phyloP scores from a whole-genome alignment of 495 filamentous ascomycete species.

The Trichocladium antarcticum region DNA sequence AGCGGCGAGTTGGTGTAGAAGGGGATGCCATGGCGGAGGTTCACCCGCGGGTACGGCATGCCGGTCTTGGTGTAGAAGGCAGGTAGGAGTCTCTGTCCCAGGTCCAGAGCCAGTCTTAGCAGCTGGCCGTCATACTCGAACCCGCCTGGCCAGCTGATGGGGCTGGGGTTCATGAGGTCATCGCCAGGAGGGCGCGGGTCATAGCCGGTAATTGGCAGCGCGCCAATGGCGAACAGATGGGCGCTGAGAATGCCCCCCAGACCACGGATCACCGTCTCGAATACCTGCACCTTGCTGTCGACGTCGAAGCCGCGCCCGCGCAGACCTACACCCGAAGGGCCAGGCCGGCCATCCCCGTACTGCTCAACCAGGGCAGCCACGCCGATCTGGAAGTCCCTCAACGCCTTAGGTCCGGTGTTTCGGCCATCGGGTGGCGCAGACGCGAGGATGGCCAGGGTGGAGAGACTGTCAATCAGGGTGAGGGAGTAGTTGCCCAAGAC shows the following conservation, averaged over 20 bases:
- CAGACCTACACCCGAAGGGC: conserved; percentile 57
- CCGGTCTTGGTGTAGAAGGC: conserved; percentile 84
- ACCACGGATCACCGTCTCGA: conserved; percentile 92
- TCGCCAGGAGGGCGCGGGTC: conserved; percentile 33
- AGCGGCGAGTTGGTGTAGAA: conserved; percentile 77
- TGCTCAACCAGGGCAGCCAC: conserved; percentile 66
- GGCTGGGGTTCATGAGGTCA: conserved; percentile 32
- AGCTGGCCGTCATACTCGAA: conserved; percentile 88
- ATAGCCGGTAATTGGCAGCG: conserved; percentile 75
- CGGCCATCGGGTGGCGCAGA: conserved; percentile 46
- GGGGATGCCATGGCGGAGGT: conserved; percentile 80
- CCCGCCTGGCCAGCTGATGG: conserved; percentile 60
- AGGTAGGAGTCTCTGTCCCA: conserved; percentile 72
- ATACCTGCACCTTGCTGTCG: conserved; percentile 96
- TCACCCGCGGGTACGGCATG: conserved; percentile 88
- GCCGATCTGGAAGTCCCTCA: conserved; percentile 69
- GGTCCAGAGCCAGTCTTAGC: conserved; percentile 70
- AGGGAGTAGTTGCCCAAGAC: conserved; percentile 94
- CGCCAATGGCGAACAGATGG: conserved; percentile 83
- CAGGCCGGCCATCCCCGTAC: conserved; percentile 73
- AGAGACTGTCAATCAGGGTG: conserved; percentile 88
- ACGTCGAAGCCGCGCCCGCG: conserved; percentile 82
- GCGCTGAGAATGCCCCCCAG: conserved; percentile 86
- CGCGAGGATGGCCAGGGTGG: conserved; percentile 82
- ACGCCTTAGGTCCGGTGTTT: conserved; percentile 47